Evolutionary conservation across 441 rosid genomes (phyloP).

Genomic region (Croton laevigatus): DNA sequence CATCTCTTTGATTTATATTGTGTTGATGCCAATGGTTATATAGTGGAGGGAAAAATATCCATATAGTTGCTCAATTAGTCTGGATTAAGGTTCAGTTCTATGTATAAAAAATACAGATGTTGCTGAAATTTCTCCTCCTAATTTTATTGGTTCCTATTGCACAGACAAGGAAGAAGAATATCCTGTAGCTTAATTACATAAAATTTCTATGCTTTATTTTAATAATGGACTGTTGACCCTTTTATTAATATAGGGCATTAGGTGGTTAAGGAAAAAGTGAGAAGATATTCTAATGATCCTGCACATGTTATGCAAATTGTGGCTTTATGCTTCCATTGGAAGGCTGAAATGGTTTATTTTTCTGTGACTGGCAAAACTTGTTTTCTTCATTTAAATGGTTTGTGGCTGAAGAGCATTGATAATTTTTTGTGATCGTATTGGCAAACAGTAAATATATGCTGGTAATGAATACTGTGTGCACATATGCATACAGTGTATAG

Average conservation of each 20-base stretch:
- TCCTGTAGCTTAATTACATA: background rate
- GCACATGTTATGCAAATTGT: background rate
- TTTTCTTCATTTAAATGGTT: background rate
- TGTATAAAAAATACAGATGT: background rate
- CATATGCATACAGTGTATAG: background rate
- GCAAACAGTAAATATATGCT: background rate
- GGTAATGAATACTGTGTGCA: background rate
- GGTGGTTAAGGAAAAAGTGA: background rate
- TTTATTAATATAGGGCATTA: background rate
- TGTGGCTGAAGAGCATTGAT: background rate
- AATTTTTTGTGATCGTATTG: background rate
- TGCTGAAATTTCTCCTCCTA: background rate
- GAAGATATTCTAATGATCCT: background rate
- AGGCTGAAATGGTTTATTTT: background rate
- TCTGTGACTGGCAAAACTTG: background rate
- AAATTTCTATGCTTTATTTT: background rate
- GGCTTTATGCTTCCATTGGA: background rate
- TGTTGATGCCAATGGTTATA: background rate
- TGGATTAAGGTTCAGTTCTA: background rate
- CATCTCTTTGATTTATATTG: background rate
- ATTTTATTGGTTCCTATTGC: background rate
- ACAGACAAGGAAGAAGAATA: background rate
- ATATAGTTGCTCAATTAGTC: background rate
- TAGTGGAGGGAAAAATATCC: background rate
- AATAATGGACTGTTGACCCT: background rate